Percentiles rank a stretch among this genome's conserved stretches.
These are phyloP conservation scores for Platanthera zijinensis DNA, from an alignment of 106 monocot genomes.

Conservation along the genomic window DNA sequence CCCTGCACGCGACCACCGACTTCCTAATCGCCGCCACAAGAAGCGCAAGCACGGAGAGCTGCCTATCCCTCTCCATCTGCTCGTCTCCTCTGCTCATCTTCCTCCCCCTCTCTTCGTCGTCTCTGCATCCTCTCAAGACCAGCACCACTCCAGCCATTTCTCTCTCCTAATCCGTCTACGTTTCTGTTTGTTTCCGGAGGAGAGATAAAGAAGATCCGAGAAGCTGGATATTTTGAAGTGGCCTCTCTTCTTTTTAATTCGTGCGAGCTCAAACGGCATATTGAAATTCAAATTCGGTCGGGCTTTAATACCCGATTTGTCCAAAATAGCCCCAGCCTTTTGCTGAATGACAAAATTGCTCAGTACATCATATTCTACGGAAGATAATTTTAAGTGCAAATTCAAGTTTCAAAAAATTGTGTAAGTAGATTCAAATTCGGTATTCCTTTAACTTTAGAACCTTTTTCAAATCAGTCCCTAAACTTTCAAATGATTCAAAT, in stretches of 20 bases:
- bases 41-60: conserved; percentile 6
- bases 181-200: not conserved
- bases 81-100: conserved; percentile 21
- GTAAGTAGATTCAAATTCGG: no score
- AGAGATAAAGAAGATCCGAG: conserved; percentile 1
- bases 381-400: no score
- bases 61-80: conserved; percentile 13
- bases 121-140: conserved; percentile 36
- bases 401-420: no score
- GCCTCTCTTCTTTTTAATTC: not conserved
- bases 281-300: not conserved
- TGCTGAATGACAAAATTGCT: no score
- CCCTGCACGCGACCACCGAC: conserved; percentile 11
- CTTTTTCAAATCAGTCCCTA: no score
- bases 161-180: not conserved
- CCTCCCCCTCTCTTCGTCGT: conserved; percentile 19
- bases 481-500: no score
- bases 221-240: not conserved
- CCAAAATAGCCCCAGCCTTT: no score
- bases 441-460: no score
- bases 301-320: not conserved
- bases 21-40: conserved; percentile 8
- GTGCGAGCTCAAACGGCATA: not conserved
- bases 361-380: no score
- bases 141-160: conserved; percentile 48